Base-by-base conservation (phyloP, 2,329 filamentous ascomycete species). In the Trichoderma atrobrunneum region DNA sequence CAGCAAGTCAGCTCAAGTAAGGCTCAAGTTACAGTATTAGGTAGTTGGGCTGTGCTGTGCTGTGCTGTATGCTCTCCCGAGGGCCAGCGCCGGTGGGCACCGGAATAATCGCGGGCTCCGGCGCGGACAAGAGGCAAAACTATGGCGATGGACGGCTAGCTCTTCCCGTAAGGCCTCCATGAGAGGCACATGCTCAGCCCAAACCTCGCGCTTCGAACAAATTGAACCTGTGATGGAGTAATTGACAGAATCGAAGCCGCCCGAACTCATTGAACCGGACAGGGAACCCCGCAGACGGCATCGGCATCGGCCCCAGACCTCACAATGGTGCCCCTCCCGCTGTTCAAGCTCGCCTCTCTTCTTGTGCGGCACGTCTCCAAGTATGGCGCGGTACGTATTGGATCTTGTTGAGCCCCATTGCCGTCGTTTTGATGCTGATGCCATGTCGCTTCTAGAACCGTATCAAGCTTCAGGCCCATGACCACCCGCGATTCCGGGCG, bases 351-450 rank as follows among this genome's bases (percentile, higher is more conserved):
- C 75, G 89, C 86, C 26, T 81, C 89, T 71, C 84, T 91, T 61
- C 89, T 91, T 75, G 84, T 91, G 77, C 86, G 88, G 76, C 89
- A 91, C 78, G 81, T 91, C 68, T 91, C 89, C 71, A 91, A 91
- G 81, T 91, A 91, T 84, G 89, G 89, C 78, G 89, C 90, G 70
- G 89, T 91, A 87, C 76, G 88, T 82, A 61, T 39, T 32, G 26
- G 8, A 68, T 11, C 36, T n/a, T 30, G 28, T 24, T 68, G 26
- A 21, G 21, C 28, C 7, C 6, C 32, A 57, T 7, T 59, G 10
- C 26, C 16, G 16, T 12, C 7, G 3, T 12, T 26, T 18, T 26
- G 24, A 61, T 67, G 30, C 10, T 70, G 21, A 63, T 43, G 67
- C 76, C 78, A 28, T 67, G 78, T 68, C n/a, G 32, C 39, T 4